Base-by-base conservation (phyloP, 2,329 filamentous ascomycete species). In the Nannizziopsis arthrosporioides region DNA sequence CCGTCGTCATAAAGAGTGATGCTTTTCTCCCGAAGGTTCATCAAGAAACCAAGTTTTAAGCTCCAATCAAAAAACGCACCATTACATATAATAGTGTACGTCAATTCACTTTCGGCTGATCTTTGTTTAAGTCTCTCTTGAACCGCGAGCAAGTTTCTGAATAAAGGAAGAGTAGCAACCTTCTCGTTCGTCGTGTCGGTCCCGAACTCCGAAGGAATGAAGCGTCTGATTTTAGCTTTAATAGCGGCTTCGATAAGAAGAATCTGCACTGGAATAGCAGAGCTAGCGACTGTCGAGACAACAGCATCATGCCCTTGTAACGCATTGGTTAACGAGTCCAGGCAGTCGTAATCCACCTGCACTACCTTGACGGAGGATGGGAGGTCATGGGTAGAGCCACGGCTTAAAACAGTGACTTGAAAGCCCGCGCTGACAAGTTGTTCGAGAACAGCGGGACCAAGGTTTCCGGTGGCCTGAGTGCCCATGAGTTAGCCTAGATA, bases 1-100 rank as follows among this genome's bases (percentile, higher is more conserved):
- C 78, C 78, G 1, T 70, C 72, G 50, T 80, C 72, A 48, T 66
- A 70, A 0, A 80, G 56, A 0, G 56, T 64, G 0, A 68, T 64
- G 32, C 65, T 68, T 1, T 67, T 63, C 1, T 65, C 60, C 14
- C 67, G 64, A 1, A 67, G 51, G 49, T 75, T 66, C 1, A 77
- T 44, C 3, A 76, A 42, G 54, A 80, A 73, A 2, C 62, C 62
- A 1, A 60, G 38, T 30, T 59, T 47, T 11, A 68, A 40, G 31
- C 54, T 51, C 54, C 59, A 61, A 41, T 63, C 63, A 10, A 68
- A 54, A 51, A 68, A 66, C 1, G 59, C 54, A 0, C 63, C 63
- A 6, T 49, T 63, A 42, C 56, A 54, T 4, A 65, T 44, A 2
- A 58, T 19, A 1, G 64, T 65, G 42, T 63, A 68, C 19, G 51